Evolutionary conservation across 345 rosid species (phyloP).

Genomic region (Camelina neglecta): DNA sequence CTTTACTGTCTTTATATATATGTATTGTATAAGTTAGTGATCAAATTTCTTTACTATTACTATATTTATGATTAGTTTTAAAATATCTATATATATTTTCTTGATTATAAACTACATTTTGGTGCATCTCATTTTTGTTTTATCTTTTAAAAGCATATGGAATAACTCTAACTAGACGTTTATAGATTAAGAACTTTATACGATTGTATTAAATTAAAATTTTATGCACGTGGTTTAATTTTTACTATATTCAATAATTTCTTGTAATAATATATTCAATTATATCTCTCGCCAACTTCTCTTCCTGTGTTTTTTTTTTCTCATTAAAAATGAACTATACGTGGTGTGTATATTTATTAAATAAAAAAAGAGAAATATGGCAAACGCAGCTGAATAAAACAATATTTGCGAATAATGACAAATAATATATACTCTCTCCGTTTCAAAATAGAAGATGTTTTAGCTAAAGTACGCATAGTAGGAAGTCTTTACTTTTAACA

Average conservation of each 20-base stretch:
- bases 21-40: neutral
- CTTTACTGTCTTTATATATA: no score
- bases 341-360: no score
- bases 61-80: neutral
- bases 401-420: no score
- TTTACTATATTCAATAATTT: neutral
- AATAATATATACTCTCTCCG: no score
- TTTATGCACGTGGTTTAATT: constrained; percentile 10
- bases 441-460: no score
- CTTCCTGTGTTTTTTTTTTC: neutral
- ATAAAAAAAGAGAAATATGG: no score
- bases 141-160: neutral
- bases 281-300: neutral
- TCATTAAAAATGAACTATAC: neutral
- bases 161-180: neutral
- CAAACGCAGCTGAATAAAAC: no score
- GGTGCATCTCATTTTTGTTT: neutral
- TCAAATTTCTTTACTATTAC: neutral
- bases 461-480: no score
- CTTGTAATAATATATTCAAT: neutral
- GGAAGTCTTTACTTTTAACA: no score
- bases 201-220: neutral
- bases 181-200: neutral
- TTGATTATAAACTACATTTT: neutral
- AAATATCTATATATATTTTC: neutral